These are phyloP conservation scores for Ecytonucleospora hepatopenaei DNA, from an alignment of 371 early-diverging fungal genomes.

Conservation along the genomic window DNA sequence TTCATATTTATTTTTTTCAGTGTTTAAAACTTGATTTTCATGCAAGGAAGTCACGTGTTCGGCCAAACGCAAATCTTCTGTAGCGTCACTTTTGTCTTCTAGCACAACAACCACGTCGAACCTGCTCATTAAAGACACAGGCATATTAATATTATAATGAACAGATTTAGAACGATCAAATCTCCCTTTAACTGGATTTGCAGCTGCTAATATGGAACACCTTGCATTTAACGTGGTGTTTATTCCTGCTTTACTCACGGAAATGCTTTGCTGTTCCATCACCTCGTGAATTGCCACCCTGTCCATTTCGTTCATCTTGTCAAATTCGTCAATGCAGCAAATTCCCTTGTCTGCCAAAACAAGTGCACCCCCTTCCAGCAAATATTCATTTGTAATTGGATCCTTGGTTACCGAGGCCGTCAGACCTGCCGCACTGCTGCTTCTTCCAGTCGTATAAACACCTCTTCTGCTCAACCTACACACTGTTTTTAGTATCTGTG, in stretches of 20 bases:
- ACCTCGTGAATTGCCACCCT: constrained; percentile 93
- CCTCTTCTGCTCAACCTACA: constrained; percentile 45
- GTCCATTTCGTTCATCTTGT: constrained; percentile 80
- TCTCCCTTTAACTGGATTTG: constrained; percentile 85
- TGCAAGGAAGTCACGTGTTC: constrained; percentile 37
- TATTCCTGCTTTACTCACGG: constrained; percentile 96
- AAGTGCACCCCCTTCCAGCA: constrained; percentile 66
- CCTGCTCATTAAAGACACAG: constrained; percentile 79
- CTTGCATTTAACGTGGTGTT: constrained; percentile 94
- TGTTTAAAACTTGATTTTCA: not conserved
- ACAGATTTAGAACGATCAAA: constrained; percentile 73
- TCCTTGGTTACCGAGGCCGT: constrained; percentile 64
- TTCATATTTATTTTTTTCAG: not conserved
- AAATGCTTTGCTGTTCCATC: constrained; percentile 99
- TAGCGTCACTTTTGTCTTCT: constrained; percentile 73
- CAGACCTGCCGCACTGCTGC: constrained; percentile 66
- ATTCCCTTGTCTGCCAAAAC: constrained; percentile 65
- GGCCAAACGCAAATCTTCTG: constrained; percentile 63
- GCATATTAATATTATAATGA: constrained; percentile 86
- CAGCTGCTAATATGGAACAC: constrained; percentile 86
- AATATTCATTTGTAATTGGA: constrained; percentile 63
- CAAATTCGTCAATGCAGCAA: constrained; percentile 69
- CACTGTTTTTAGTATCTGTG: constrained; percentile 62
- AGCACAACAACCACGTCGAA: constrained; percentile 87
- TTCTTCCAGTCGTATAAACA: constrained; percentile 64